Evolutionary conservation across 1,139 yeast species (phyloP), one percentile per base, ranked within the genome.

Genomic region (Suhomyces wounanorum): DNA sequence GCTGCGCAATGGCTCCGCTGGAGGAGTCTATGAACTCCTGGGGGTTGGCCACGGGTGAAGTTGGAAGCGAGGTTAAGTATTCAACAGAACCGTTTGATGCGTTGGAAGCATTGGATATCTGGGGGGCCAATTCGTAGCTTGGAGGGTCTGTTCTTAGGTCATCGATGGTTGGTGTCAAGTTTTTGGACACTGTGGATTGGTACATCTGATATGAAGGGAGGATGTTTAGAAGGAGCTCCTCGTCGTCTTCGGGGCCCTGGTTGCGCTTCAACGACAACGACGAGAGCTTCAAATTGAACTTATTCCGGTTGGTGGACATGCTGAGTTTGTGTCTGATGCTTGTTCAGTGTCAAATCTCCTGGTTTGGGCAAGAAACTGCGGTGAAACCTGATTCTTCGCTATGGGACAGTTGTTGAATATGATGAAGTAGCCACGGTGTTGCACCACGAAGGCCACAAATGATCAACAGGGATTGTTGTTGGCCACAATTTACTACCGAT

Each of bases 121-220:
- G 65, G 4, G 72, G 68, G 4, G 70, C 59, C 26, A 62, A 52
- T 49, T 72, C 77, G 55, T 75, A 75, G 17, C 58, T 56, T 3
- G 79, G 79, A 1, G 78, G 78, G 40, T 63, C 70, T 3, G 63
- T 58, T 44, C 70, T 52, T 28, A 62, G 51, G 48, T 73, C 73
- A 48, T 73, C 77, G 1, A 58, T 57, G 14, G 68, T 62, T 4
- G 78, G 77, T 2, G 70, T 67, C 46, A 73, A 59, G 48, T 64
- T 66, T 50, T 71, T 72, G 31, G 77, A 70, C 36, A 75, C 67
- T 1, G 77, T 74, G 17, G 73, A 68, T 52, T 70, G 71, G 54
- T 68, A 73, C 67, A 75, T 70, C 50, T 73, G 78, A 55, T 75
- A 75, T 7, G 78, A 73, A 1, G 79, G 79, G 28, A 75, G 65